Evolutionary conservation across 2,329 filamentous ascomycete genomes (phyloP).

Genomic region (Arthrobotrys megalospora): DNA sequence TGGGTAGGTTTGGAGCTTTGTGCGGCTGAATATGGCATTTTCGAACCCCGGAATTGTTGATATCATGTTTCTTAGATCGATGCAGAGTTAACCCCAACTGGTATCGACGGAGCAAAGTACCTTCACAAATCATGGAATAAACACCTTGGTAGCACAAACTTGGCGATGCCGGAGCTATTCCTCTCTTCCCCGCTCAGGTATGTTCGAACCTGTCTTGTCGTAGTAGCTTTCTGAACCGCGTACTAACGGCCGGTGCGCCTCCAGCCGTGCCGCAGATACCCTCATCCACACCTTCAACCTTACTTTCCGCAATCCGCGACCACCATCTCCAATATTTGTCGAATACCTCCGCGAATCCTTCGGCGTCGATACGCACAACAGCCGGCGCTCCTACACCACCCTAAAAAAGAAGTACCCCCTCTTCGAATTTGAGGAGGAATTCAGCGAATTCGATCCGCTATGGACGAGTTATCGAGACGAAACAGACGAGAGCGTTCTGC

Average conservation of each 20-base stretch:
- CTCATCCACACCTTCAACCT: constrained; percentile 54
- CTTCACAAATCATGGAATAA: constrained; percentile 46
- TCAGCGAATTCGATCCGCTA: constrained; percentile 52
- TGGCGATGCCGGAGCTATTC: constrained; percentile 51
- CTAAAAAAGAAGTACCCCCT: constrained; percentile 56
- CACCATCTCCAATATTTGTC: constrained; percentile 53
- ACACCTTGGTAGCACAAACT: constrained; percentile 29
- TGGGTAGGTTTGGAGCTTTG: constrained; percentile 36
- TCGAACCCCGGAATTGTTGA: constrained; percentile 2
- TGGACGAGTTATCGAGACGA: constrained; percentile 58
- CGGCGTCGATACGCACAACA: constrained; percentile 58
- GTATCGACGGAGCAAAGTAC: constrained; percentile 41
- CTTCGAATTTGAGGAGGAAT: constrained; percentile 56
- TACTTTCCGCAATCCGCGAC: constrained; percentile 33
- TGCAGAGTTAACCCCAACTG: constrained; percentile 50
- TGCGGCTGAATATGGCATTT: constrained; percentile 6
- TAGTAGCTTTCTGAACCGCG: not conserved
- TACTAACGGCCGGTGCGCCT: constrained; percentile 1
- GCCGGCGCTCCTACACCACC: constrained; percentile 49
- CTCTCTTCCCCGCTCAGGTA: constrained; percentile 59
- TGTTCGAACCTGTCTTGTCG: not conserved
- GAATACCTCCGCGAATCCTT: constrained; percentile 58
- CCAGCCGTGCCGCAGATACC: constrained; percentile 56
- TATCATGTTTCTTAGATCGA: constrained; percentile 41
- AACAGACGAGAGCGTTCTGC: constrained; percentile 41